A percentile compares a stretch with the other conserved stretches of the same genome.
Evolutionary conservation across 805 yeast species (phyloP).

Genomic region (Saccharomycopsis sp.): DNA sequence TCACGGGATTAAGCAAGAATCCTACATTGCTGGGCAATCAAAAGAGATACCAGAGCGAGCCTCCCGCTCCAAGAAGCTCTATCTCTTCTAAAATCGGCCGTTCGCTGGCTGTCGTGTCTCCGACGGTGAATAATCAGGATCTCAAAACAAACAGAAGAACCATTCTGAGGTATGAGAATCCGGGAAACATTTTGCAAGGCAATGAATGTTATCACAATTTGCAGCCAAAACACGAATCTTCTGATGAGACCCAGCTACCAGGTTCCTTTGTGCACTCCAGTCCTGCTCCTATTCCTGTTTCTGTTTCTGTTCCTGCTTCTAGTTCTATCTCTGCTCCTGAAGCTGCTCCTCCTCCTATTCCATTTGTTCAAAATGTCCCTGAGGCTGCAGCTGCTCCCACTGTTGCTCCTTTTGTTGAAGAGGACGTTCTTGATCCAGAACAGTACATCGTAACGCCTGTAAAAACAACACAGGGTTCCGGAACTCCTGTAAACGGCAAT

Average conservation of each 20-base stretch:
- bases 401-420: too few relatives aligned
- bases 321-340: not conserved
- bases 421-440: not conserved
- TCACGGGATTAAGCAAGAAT: conserved; percentile 8
- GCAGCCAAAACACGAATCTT: too few relatives aligned
- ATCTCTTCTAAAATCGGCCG: not conserved
- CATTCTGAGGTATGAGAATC: too few relatives aligned
- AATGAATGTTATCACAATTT: too few relatives aligned
- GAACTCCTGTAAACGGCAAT: too few relatives aligned
- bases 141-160: too few relatives aligned
- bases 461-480: too few relatives aligned
- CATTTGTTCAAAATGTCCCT: too few relatives aligned
- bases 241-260: too few relatives aligned
- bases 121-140: not conserved
- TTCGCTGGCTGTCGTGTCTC: not conserved
- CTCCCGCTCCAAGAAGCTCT: conserved; percentile 2
- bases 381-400: not conserved
- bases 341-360: not conserved
- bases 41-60: conserved; percentile 3
- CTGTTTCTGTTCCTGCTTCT: not conserved
- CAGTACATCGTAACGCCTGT: not conserved
- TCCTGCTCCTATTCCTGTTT: not conserved
- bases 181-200: too few relatives aligned
- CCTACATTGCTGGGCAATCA: not conserved
- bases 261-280: too few relatives aligned